Conservation (phyloP, 2,329 filamentous ascomycete species). For the Aspergillus carbonarius region DNA sequence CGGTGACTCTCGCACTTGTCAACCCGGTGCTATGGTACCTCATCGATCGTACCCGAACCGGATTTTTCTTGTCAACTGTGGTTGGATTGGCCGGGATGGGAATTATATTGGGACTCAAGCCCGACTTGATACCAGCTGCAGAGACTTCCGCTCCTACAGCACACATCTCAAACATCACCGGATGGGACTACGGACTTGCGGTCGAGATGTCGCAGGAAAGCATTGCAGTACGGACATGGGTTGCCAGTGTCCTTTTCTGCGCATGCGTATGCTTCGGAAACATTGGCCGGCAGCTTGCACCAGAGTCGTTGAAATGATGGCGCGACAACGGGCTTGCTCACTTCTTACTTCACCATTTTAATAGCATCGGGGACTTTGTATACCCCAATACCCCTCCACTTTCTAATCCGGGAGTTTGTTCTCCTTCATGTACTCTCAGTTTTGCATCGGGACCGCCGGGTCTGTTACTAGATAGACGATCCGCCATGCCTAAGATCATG, state of each 20-base stretch:
- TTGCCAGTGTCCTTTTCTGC: constrained; percentile 90
- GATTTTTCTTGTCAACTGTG: constrained; percentile 73
- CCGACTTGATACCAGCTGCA: constrained; percentile 70
- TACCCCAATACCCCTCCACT: not conserved
- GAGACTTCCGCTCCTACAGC: constrained; percentile 36
- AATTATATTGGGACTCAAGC: constrained; percentile 71
- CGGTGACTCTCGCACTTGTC: constrained; percentile 80
- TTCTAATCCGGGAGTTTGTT: not conserved
- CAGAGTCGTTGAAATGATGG: constrained; percentile 21
- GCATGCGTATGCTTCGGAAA: constrained; percentile 96
- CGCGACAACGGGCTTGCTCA: not conserved
- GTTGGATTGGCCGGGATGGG: constrained; percentile 74
- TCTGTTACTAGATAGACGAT: constrained; percentile 7
- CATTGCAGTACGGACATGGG: constrained; percentile 74
- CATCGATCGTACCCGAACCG: constrained; percentile 83
- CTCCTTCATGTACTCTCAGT: not conserved
- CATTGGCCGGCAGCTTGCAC: constrained; percentile 77
- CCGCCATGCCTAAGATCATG: not conserved
- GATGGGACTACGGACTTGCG: constrained; percentile 31
- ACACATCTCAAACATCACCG: constrained; percentile 28
- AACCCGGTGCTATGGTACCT: constrained; percentile 97
- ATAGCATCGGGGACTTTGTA: not conserved
- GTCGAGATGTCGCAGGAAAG: constrained; percentile 50
- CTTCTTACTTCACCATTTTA: not conserved
- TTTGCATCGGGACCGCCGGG: constrained; percentile 5